phyloP scores from a whole-genome alignment of 495 filamentous ascomycete species.

The Aspergillus saccharolyticus region DNA sequence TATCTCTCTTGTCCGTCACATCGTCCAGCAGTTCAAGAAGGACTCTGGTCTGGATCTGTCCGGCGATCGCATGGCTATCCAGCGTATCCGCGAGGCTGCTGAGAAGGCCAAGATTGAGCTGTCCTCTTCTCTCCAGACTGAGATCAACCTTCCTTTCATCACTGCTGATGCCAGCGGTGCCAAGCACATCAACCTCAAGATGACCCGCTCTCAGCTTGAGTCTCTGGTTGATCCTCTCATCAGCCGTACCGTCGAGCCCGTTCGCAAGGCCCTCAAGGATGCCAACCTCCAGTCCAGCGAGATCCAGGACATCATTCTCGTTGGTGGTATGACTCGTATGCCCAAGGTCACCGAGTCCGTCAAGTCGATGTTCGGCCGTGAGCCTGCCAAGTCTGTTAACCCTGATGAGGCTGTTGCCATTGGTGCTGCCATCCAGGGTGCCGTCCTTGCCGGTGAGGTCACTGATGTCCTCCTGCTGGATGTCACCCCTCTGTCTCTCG shows the following conservation, averaged over 20 bases:
- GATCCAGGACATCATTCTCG: slow-evolving; percentile 97
- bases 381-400: slow-evolving; percentile 98
- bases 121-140: slow-evolving; percentile 92
- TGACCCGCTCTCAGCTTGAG: slow-evolving; percentile 91
- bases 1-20: slow-evolving; percentile 89
- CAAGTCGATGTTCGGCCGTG: slow-evolving; percentile 95
- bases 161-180: slow-evolving; percentile 90
- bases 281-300: slow-evolving; percentile 90
- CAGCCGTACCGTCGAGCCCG: slow-evolving; percentile 78
- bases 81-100: slow-evolving; percentile 97
- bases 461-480: slow-evolving; percentile 95
- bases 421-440: slow-evolving; percentile 96
- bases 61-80: slow-evolving; percentile 95
- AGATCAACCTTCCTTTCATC: slow-evolving; percentile 99
- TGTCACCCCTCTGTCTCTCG: slow-evolving; percentile 94
- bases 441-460: slow-evolving; percentile 92
- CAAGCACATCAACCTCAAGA: slow-evolving; percentile 95
- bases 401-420: slow-evolving; percentile 99
- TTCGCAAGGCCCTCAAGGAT: slow-evolving; percentile 97
- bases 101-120: slow-evolving; percentile 99
- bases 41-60: slow-evolving; percentile 89
- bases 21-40: slow-evolving; percentile 95
- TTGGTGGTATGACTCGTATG: slow-evolving; percentile 99
- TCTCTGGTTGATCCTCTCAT: slow-evolving; percentile 88
- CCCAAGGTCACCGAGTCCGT: slow-evolving; percentile 98